Percentiles rank a stretch among this genome's conserved stretches.
These are phyloP conservation scores for Saccharomycopsis olivae DNA, from an alignment of 805 yeast genomes.

Conservation along the genomic window DNA sequence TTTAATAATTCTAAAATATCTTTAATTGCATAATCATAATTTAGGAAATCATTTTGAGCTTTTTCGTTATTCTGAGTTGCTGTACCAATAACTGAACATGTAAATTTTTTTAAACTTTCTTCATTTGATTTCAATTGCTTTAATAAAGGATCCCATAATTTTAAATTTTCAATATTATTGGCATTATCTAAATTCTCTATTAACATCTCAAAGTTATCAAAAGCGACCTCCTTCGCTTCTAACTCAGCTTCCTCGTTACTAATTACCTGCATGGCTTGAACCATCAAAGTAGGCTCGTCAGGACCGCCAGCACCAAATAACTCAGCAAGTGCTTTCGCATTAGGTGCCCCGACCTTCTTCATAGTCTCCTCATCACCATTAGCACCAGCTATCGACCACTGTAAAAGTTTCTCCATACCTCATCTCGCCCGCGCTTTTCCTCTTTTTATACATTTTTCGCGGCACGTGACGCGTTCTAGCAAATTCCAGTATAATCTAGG, in stretches of 20 bases:
- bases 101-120: constrained; percentile 39
- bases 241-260: constrained; percentile 44
- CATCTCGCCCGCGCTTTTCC: no score
- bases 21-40: constrained; percentile 37
- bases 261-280: constrained; percentile 55
- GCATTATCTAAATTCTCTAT: constrained; percentile 93
- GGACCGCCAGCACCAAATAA: constrained; percentile 63
- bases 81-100: constrained; percentile 73
- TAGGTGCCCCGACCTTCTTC: constrained; percentile 55
- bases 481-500: no score
- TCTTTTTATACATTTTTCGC: no score
- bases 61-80: constrained; percentile 87
- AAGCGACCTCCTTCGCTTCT: constrained; percentile 61
- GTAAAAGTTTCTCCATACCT: constrained; percentile 76
- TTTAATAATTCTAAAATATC: constrained; percentile 34
- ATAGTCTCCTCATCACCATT: constrained; percentile 62
- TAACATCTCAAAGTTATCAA: constrained; percentile 88
- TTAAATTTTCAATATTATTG: constrained; percentile 74
- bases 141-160: constrained; percentile 70
- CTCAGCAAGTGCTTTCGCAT: constrained; percentile 69
- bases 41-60: constrained; percentile 57
- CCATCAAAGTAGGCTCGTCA: constrained; percentile 87
- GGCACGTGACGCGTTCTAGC: no score
- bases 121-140: constrained; percentile 36
- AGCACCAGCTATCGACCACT: constrained; percentile 84